Evolutionary conservation across 768 basidiomycete genomes (phyloP).

Genomic region (Phylloporus rhodoxanthus): DNA sequence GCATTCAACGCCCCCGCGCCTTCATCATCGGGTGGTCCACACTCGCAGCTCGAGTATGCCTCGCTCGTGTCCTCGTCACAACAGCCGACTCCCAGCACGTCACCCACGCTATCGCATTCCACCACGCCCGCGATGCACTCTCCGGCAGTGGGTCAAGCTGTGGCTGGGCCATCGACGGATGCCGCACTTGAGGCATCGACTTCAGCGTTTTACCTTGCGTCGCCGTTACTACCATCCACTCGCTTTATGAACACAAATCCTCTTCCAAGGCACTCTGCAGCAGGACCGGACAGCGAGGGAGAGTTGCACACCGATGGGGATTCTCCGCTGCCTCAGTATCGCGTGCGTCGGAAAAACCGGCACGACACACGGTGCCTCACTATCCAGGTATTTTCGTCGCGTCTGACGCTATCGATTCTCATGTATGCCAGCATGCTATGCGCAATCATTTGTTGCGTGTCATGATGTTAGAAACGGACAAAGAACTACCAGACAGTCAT

Average conservation of each 20-base stretch:
- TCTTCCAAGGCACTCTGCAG: conserved; percentile 25
- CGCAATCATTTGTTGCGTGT: conserved; percentile 55
- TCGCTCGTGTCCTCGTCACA: conserved; percentile 12
- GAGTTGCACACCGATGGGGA: conserved; percentile 33
- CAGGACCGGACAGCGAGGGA: conserved; percentile 35
- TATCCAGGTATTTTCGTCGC: conserved; percentile 45
- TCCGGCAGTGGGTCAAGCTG: conserved; percentile 10
- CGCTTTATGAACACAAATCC: conserved; percentile 20
- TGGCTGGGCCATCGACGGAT: conserved; percentile 9
- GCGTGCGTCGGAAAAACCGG: conserved; percentile 46
- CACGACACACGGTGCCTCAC: conserved; percentile 64
- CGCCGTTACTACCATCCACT: conserved; percentile 14
- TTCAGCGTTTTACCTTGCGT: conserved; percentile 4
- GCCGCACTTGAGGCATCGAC: conserved; percentile 3
- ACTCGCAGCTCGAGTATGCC: conserved; percentile 6
- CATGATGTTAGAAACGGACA: conserved; percentile 54
- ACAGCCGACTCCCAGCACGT: conserved; percentile 28
- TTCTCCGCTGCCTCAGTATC: conserved; percentile 29
- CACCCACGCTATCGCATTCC: conserved; percentile 27
- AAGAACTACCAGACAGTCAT: conserved; percentile 57
- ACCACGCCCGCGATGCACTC: conserved; percentile 24
- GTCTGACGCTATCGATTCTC: background rate
- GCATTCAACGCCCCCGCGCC: conserved; percentile 17
- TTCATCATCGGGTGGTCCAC: conserved; percentile 2
- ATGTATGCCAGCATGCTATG: conserved; percentile 54